Base-by-base conservation (phyloP, 2,329 filamentous ascomycete species). In the Beauveria australis region DNA sequence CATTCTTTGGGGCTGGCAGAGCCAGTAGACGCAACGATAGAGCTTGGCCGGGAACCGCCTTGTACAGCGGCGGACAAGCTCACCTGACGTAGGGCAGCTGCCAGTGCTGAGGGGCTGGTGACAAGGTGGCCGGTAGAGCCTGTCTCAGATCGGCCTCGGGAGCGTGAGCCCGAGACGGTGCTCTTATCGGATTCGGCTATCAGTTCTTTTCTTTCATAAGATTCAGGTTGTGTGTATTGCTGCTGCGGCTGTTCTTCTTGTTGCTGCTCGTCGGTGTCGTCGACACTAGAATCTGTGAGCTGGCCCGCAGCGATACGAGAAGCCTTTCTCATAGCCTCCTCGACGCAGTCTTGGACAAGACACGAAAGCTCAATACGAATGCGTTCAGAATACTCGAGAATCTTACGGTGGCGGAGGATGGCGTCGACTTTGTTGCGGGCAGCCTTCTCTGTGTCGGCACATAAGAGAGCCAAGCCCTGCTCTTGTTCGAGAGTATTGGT, bases 321-420 rank as follows among this genome's bases (percentile, higher is more conserved):
- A 58, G 94, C 92, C 74, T 97, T 97, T 65, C 84, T 85, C 74
- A 97, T 83, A 9, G 94, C 94, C 63, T 91, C 92, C 63, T 95
- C 88, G 57, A 99, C 96, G 71, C 94, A 99, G 67, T 97, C 91
- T 69, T 97, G 91, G 2, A 99, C 93, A 61, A 97, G 81, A 28
- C 95, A 84, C 30, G 93, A 89, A 68, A 97, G 96, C 69, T 99
- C 94, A 52, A 97, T 83, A 4, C 95, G 89, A 64, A 99, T 96
- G 37, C 95, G 87, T 75, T 99, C 94, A 0, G 92, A 88, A 71
- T 99, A 99, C 72, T 99, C 94, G 37, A 99, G 87, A 55, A 97
- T 96, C 67, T 89, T 88, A 55, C 93, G 88, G 73, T 97, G 91
- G 40, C 94, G 89, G 65, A 95, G 86, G 7, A 97, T 90, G 5